Base-by-base conservation (phyloP, 2,329 filamentous ascomycete genomes). In the Xylaria sp. region DNA sequence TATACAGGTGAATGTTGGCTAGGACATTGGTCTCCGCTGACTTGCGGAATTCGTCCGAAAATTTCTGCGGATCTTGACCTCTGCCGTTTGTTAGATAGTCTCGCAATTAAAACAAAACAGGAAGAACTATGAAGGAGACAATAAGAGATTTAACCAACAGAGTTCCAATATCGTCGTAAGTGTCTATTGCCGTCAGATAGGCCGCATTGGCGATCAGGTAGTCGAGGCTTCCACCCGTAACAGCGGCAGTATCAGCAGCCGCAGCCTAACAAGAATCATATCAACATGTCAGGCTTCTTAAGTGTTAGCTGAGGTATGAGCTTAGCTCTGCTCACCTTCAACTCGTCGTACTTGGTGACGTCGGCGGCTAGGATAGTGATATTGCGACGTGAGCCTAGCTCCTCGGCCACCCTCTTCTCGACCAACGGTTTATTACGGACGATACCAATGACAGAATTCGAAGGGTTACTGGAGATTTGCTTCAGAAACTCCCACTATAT, bases 171-270 rank as follows among this genome's bases (percentile, higher is more conserved):
- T 17, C 17, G 15, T 59, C 40, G 26, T 44, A 46, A 10, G 56
- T 31, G 6, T 46, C 56, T 13, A 59, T 31, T 31, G 9, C 17
- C 6, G 56, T 59, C 11, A 44, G 11, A 46, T 46, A 59, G 38
- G 38, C 56, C 9, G 56, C 56, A 46, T 59, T 44, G 15, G 56
- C 56, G 7, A 59, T 46, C 6, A 59, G 56, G 20, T 46, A 59
- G 26, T 59, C 40, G 17, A 46, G 23, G 28, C 38, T 17, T 44
- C 56, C 56, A 23, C 56, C 56, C 56, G 56, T 46, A 5, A 59
- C 44, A 10, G 40, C 15, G 13, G 56, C 56, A 31, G 20, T 26
- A 31, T 59, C 15, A 6, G 38, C 56, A 26, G 56, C 56, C 17
- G 56, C 56, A 17, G 36, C 28, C 54, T 58, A 42, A 33, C 20